Evolutionary conservation across 2,329 filamentous ascomycete genomes (phyloP).

Genomic region (Kalaharituber pfeilii): DNA sequence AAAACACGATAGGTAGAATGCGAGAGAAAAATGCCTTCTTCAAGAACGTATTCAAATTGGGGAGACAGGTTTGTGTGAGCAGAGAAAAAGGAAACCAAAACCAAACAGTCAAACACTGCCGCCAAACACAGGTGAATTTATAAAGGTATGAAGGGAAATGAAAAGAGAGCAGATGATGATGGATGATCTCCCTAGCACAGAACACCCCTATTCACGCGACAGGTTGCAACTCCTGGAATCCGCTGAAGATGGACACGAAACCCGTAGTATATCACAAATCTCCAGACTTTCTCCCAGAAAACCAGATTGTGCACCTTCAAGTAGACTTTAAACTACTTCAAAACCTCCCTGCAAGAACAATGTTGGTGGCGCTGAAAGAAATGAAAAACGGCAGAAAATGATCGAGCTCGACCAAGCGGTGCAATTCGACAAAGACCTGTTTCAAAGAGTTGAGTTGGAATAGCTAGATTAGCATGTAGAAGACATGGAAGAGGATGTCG

Average conservation of each 20-base stretch:
- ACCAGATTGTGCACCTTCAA: not conserved
- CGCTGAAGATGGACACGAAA: not conserved
- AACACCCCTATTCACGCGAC: not conserved
- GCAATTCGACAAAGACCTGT: not conserved
- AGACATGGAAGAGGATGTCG: too few relatives aligned
- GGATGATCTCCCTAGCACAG: not conserved
- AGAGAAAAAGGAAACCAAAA: not conserved
- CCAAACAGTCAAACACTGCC: not conserved
- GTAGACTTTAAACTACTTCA: not conserved
- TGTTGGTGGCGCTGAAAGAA: not conserved
- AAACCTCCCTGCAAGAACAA: not conserved
- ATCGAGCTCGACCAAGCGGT: too few relatives aligned
- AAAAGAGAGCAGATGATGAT: not conserved
- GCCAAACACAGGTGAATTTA: not conserved
- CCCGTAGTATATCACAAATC: constrained; percentile 1
- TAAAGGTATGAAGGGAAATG: not conserved
- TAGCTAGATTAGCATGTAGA: not conserved
- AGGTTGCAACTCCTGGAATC: not conserved
- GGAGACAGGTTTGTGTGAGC: not conserved
- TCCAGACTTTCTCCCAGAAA: not conserved
- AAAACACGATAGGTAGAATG: not conserved
- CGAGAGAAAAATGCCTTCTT: not conserved
- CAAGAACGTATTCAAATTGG: not conserved
- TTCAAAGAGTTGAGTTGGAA: not conserved
- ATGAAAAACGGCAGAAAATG: too few relatives aligned